A percentile compares a stretch with the other conserved stretches of the same genome.
Evolutionary conservation across 768 basidiomycete species (phyloP).

Genomic region (Baorangia bicolor): DNA sequence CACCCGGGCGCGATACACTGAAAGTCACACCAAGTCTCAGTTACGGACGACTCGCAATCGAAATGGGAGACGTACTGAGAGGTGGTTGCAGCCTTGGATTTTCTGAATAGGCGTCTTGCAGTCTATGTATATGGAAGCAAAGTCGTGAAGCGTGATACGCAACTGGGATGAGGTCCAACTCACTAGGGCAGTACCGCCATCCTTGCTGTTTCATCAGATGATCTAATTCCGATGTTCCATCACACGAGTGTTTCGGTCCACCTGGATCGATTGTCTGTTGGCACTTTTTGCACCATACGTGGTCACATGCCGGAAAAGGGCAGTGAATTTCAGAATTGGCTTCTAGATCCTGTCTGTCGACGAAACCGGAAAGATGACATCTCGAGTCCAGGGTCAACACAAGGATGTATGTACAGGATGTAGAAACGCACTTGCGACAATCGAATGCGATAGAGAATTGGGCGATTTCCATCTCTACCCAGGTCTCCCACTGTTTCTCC

Average conservation of each 20-base stretch:
- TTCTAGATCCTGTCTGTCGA: slow-evolving; percentile 49
- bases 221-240: slow-evolving; percentile 53
- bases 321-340: slow-evolving; percentile 44
- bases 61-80: slow-evolving; percentile 44
- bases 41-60: neutral
- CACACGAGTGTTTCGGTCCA: slow-evolving; percentile 54
- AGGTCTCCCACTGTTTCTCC: slow-evolving; percentile 41
- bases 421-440: slow-evolving; percentile 48
- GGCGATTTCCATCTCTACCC: slow-evolving; percentile 47
- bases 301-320: slow-evolving; percentile 46
- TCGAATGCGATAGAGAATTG: slow-evolving; percentile 41
- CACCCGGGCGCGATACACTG: slow-evolving; percentile 57
- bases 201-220: slow-evolving; percentile 50
- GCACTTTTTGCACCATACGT: slow-evolving; percentile 63
- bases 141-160: neutral
- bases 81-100: slow-evolving; percentile 53
- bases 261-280: slow-evolving; percentile 38
- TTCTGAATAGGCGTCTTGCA: slow-evolving; percentile 54
- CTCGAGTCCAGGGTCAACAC: slow-evolving; percentile 30
- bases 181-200: slow-evolving; percentile 65
- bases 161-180: slow-evolving; percentile 8
- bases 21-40: neutral
- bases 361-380: slow-evolving; percentile 49
- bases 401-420: neutral
- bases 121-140: slow-evolving; percentile 24